Conservation (phyloP, 2,329 filamentous ascomycete genomes). For the Fusarium acutatum region DNA sequence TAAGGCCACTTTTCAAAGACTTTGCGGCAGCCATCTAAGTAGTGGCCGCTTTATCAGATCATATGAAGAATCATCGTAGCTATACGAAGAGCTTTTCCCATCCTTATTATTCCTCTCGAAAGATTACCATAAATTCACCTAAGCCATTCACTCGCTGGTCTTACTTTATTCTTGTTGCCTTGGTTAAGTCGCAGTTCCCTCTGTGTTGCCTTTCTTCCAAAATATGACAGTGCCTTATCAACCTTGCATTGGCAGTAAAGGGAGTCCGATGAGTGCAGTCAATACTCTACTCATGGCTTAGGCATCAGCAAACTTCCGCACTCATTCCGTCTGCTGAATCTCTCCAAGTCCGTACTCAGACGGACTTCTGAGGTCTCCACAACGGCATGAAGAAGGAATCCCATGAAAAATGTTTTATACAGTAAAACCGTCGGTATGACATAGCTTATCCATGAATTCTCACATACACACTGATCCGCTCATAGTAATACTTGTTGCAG, state of each 20-base stretch:
- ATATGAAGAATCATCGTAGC: no score
- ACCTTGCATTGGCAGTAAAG: background rate
- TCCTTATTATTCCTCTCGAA: no score
- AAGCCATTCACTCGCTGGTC: no score
- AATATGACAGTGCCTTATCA: background rate
- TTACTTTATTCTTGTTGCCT: no score
- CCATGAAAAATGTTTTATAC: background rate
- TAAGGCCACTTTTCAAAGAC: accelerated
- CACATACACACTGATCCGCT: background rate
- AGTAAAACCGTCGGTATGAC: accelerated
- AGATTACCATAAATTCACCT: no score
- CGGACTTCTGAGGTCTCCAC: background rate
- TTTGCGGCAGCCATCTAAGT: accelerated
- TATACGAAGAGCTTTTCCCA: no score
- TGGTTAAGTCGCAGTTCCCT: no score
- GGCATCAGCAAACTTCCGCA: accelerated
- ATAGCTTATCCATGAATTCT: background rate
- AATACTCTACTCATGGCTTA: background rate
- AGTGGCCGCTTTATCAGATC: background rate
- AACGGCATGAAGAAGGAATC: background rate
- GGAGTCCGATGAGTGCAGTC: background rate
- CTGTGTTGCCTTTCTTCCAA: background rate
- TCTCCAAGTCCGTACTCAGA: background rate
- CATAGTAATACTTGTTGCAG: no score
- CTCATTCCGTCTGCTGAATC: background rate